Base-by-base conservation (phyloP, 129 eudicot species). In the Artemisia annua region DNA sequence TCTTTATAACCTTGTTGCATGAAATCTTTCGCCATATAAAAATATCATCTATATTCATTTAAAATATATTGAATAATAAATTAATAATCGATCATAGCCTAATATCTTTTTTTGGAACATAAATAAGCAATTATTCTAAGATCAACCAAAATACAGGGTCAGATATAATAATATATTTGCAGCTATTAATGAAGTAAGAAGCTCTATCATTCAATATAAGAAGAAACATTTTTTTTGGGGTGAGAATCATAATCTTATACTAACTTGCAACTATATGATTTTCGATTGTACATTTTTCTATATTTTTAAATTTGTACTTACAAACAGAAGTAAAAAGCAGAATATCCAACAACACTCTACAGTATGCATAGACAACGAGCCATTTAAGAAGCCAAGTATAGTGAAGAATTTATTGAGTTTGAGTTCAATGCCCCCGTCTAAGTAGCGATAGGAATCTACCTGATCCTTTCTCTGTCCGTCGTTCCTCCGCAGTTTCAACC, bases 361-460 rank as follows among this genome's bases (percentile, higher is more conserved):
- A 71, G 18, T 18, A 13, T 20, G 13, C 53, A 18, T 65, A 43
- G 10, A 3, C 44, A 39, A 24, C 50, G 32, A 43, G 30, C 70
- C 61, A 61, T 61, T 48, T 61, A 60, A 61, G 48, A n/a, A 49
- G 13, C 48, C 46, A 39, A 8, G 46, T 39, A 39, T 39, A 52
- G 19, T 11, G 17, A 30, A 63, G 32, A 16, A 16, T 8, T 9
- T 52, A 13, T 53, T 24, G 43, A 28, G 16, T 26, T 67, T 66
- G 2, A 15, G 63, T 82, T 72, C 87, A 89, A 82, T 87, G 88
- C 11, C 90, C 95, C 16, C 95, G 87, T 75, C 88, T 84, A 39
- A 93, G 90, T 65, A 85, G 81, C n/a, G 98, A 93, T 13, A 93
- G 64, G 71, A 93, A 87, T 74, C 96, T 88, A 63, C 95, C 95